Conservation (phyloP, 2,329 filamentous ascomycete species). For the Pyricularia sp. region DNA sequence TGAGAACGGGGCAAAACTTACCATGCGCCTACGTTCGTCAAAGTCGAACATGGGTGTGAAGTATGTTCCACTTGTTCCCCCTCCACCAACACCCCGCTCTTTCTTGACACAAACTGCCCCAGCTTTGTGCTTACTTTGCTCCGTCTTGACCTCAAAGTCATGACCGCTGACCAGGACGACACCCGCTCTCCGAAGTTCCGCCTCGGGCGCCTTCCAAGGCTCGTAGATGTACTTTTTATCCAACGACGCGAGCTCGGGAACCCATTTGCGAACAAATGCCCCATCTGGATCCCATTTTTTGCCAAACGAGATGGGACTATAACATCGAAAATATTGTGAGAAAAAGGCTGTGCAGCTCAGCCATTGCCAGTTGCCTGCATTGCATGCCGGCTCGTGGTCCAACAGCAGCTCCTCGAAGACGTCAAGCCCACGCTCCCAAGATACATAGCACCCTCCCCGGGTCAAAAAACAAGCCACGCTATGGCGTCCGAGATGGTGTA, state of each 20-base stretch:
- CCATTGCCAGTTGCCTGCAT: conserved; percentile 70
- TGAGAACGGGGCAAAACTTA: neutral
- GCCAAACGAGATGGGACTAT: conserved; percentile 57
- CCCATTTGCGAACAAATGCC: conserved; percentile 47
- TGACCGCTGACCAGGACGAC: conserved; percentile 14
- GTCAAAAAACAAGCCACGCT: conserved; percentile 74
- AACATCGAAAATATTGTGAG: conserved; percentile 57
- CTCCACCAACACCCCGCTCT: conserved; percentile 25
- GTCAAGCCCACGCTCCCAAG: conserved; percentile 66
- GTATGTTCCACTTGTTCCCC: conserved; percentile 34
- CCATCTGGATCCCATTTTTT: conserved; percentile 66
- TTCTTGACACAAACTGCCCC: conserved; percentile 39
- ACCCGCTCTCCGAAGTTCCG: conserved; percentile 55
- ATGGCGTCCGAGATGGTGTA: conserved; percentile 66
- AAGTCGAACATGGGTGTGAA: conserved; percentile 74
- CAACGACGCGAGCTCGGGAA: conserved; percentile 51
- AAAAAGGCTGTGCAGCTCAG: conserved; percentile 64
- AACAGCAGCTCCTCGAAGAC: conserved; percentile 67
- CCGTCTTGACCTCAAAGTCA: neutral
- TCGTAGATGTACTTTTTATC: conserved; percentile 65
- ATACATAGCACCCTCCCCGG: conserved; percentile 62
- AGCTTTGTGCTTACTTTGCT: neutral
- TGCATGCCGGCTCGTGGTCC: conserved; percentile 63
- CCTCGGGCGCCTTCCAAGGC: conserved; percentile 59
- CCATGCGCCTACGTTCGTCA: conserved; percentile 29